A percentile compares a stretch with the other conserved stretches of the same genome.
phyloP scores from a whole-genome alignment of 768 basidiomycete genomes.

The Exidia glandulosa region DNA sequence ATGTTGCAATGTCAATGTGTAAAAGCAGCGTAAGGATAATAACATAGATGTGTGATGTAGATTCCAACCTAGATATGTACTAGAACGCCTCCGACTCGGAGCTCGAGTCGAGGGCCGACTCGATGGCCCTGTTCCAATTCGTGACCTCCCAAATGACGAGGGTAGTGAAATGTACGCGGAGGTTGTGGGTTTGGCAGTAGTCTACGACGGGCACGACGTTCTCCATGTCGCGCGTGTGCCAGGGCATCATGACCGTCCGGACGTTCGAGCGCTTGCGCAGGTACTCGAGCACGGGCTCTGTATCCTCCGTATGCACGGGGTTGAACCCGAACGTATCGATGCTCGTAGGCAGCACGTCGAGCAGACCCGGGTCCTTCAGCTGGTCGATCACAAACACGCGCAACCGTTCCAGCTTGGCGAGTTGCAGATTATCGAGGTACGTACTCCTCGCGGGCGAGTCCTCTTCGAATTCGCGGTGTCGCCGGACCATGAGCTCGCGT shows the following conservation, averaged over 20 bases:
- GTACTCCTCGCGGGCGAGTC: background rate
- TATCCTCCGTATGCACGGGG: background rate
- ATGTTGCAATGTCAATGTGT: too few relatives aligned
- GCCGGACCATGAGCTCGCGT: background rate
- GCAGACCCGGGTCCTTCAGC: background rate
- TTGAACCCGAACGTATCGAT: background rate
- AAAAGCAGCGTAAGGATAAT: too few relatives aligned
- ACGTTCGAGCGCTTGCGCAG: background rate
- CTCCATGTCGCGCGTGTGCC: background rate
- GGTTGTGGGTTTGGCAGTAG: background rate
- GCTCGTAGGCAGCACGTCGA: background rate
- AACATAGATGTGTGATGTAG: too few relatives aligned
- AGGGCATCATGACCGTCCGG: background rate
- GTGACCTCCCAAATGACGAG: background rate
- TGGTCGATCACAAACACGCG: background rate
- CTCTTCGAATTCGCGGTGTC: background rate
- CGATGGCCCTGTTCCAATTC: background rate
- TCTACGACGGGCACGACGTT: background rate
- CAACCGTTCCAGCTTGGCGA: background rate
- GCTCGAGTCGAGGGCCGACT: background rate
- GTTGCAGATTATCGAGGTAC: background rate
- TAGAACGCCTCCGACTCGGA: too few relatives aligned
- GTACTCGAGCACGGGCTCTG: background rate
- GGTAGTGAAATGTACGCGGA: background rate
- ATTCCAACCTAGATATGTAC: too few relatives aligned